phyloP scores from a whole-genome alignment of 257 asterid species.

The Ajuga chamaepitys region DNA sequence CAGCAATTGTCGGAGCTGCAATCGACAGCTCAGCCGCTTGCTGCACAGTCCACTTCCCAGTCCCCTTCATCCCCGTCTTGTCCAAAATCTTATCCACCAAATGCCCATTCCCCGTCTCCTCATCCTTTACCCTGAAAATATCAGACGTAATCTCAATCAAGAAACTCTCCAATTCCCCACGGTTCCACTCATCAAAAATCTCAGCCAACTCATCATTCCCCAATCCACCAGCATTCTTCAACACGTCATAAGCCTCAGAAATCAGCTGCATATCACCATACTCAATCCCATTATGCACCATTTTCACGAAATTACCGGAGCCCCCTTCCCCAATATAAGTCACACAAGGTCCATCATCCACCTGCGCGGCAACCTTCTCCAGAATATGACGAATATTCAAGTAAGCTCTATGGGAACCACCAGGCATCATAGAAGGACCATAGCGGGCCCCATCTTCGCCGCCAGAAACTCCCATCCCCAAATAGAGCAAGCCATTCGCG shows the following conservation, averaged over 20 bases:
- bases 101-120: conserved; percentile 39
- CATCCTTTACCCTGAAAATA: conserved; percentile 57
- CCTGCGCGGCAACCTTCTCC: conserved; percentile 72
- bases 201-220: conserved; percentile 48
- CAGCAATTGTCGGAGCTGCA: conserved; percentile 79
- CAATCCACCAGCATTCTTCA: conserved; percentile 53
- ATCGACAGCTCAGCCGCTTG: conserved; percentile 72
- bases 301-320: conserved; percentile 68
- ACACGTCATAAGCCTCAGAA: conserved; percentile 66
- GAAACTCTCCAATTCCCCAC: conserved; percentile 67
- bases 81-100: conserved; percentile 70
- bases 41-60: conserved; percentile 85
- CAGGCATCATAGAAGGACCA: conserved; percentile 73
- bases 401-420: conserved; percentile 59
- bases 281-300: conserved; percentile 78
- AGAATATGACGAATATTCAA: conserved; percentile 44
- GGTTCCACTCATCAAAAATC: conserved; percentile 65
- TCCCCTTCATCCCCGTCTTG: conserved; percentile 23
- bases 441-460: conserved; percentile 72
- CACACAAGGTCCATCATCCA: conserved; percentile 78
- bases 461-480: conserved; percentile 82
- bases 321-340: conserved; percentile 79
- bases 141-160: conserved; percentile 64
- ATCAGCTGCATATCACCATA: conserved; percentile 82
- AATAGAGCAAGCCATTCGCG: conserved; percentile 40